Conservation (phyloP, 2,329 filamentous ascomycete genomes). For the Colletotrichum chrysophilum region DNA sequence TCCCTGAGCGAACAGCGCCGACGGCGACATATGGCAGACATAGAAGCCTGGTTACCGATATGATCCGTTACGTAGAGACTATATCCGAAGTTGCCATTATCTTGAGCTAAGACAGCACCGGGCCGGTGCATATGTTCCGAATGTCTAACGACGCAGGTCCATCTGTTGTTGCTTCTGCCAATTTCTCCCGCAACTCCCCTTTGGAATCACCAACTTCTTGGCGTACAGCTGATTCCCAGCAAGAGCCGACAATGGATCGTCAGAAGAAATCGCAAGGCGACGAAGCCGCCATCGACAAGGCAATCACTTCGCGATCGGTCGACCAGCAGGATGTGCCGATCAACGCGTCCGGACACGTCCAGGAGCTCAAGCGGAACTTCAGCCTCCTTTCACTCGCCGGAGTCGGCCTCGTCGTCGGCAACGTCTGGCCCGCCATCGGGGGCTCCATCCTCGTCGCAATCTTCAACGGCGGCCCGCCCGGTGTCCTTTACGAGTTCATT, state of each 20-base stretch:
- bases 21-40: background rate
- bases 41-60: background rate
- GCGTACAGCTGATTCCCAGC: background rate
- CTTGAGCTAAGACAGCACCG: background rate
- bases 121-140: background rate
- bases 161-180: background rate
- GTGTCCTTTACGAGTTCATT: conserved; percentile 66
- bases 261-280: background rate
- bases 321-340: conserved; percentile 22
- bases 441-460: conserved; percentile 55
- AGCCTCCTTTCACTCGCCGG: conserved; percentile 45
- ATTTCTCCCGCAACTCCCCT: background rate
- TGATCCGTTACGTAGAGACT: background rate
- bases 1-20: background rate
- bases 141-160: background rate
- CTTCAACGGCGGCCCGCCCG: conserved; percentile 66
- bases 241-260: background rate
- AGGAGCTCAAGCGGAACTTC: conserved; percentile 44
- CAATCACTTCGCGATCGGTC: background rate
- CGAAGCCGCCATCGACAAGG: background rate
- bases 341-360: conserved; percentile 46
- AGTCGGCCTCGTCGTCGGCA: conserved; percentile 46
- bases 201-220: background rate
- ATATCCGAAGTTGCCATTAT: background rate
- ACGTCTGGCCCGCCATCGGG: conserved; percentile 49